Percentiles rank a stretch among this genome's conserved stretches.
These are phyloP conservation scores for Primulina eburnea DNA, from an alignment of 257 asterid species.

Conservation along the genomic window DNA sequence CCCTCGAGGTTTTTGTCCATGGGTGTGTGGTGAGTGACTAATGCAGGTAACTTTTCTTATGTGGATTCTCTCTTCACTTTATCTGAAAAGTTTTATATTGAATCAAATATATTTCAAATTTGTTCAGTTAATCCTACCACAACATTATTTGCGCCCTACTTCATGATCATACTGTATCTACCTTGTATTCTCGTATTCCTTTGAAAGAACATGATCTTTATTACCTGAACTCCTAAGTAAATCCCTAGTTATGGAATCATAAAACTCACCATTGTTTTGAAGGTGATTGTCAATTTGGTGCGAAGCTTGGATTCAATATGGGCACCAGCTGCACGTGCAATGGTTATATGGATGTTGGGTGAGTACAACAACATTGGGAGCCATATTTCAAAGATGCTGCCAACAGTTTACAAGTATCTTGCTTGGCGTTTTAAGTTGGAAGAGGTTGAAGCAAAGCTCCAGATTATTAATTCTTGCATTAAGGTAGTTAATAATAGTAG, in stretches of 20 bases:
- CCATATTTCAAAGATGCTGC: constrained; percentile 61
- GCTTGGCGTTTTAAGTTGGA: constrained; percentile 69
- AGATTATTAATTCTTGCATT: constrained; percentile 75
- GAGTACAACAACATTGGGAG: constrained; percentile 64
- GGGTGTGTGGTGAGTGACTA: too few species aligned
- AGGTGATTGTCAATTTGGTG: constrained; percentile 78
- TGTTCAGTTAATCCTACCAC: too few species aligned
- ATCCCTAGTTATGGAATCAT: constrained; percentile 6
- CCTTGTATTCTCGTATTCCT: background rate
- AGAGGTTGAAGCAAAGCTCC: constrained; percentile 83
- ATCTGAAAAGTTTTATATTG: too few species aligned
- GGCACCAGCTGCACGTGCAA: constrained; percentile 87
- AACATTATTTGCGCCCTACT: background rate
- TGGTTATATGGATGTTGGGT: constrained; percentile 95
- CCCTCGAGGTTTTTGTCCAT: too few species aligned
- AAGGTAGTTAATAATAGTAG: constrained; percentile 50
- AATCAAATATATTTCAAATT: too few species aligned
- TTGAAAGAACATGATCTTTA: background rate
- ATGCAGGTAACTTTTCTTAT: too few species aligned
- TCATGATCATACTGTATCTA: constrained; percentile 6
- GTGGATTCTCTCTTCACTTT: too few species aligned
- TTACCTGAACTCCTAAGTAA: background rate
- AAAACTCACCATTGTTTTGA: constrained; percentile 33
- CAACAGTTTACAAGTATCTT: constrained; percentile 65
- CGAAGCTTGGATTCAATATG: constrained; percentile 70